Base-by-base conservation (phyloP, 192 early-diverging fungal genomes). In the Funneliformis mosseae region DNA sequence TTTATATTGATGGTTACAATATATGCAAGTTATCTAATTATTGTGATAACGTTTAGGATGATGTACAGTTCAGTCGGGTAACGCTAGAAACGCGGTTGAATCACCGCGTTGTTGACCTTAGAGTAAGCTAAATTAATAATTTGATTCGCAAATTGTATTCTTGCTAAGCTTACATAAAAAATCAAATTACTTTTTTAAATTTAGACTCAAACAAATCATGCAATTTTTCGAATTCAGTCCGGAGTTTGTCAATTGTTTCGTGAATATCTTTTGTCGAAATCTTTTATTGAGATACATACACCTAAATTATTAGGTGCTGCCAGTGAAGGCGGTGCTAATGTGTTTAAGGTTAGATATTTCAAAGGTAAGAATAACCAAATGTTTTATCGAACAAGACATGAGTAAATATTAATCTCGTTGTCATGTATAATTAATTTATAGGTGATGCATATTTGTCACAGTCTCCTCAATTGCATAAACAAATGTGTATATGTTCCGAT, bases 381-480 rank as follows among this genome's bases (percentile, higher is more conserved):
- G 84, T 87, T 81, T 25, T 9, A 9, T 61, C 7, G 46, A 23
- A 38, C 21, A 38, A 50, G 10, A 41, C 16, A 48, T 14, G 23
- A 25, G 1, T 59, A 5, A 68, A 76, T 46, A 12, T 11, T 28
- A 41, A n/a, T 28, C n/a, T 21, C 1, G 12, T 16, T 27, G 33
- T 8, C n/a, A 4, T 45, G 0, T 14, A 33, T 59, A 45, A 28
- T 12, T 12, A 74, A 68, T 10, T 8, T 50, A n/a, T 83, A 93
- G 91, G 85, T 10, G 88, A 91, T 23, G 98, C 98, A 4, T 99
- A 89, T 87, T 89, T 99, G 60, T 97, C 98, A 38, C 98, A 99
- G 84, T 98, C 97, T 23, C 98, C 98, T 74, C 98, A 99, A 88
- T 91, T 99, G 72, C 97, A 97, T 90, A 99, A 99, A 92, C 98